These are phyloP conservation scores for Maudiozyma barnettii DNA, from an alignment of 805 yeast genomes.

Conservation along the genomic window DNA sequence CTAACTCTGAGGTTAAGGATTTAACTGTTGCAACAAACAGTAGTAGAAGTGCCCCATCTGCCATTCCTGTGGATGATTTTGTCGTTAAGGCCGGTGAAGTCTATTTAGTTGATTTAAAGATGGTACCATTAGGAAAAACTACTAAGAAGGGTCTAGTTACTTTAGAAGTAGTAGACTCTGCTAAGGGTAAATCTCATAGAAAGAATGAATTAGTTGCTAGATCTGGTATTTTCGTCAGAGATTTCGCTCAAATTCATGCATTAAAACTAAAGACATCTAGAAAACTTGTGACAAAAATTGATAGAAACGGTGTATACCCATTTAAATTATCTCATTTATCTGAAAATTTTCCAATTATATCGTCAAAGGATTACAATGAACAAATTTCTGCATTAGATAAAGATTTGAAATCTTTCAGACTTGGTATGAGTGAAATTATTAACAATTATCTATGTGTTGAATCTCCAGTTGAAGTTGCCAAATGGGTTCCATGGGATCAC, in stretches of 20 bases:
- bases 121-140: slow-evolving; percentile 55
- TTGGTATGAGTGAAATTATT: slow-evolving; percentile 71
- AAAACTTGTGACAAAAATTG: slow-evolving; percentile 58
- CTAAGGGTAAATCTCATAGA: slow-evolving; percentile 51
- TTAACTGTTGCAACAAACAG: slow-evolving; percentile 31
- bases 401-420: slow-evolving; percentile 52
- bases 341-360: slow-evolving; percentile 46
- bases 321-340: slow-evolving; percentile 74
- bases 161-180: slow-evolving; percentile 55
- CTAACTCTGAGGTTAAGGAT: slow-evolving; percentile 28
- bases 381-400: slow-evolving; percentile 36
- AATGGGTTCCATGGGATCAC: slow-evolving; percentile 61
- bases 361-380: slow-evolving; percentile 26
- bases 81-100: slow-evolving; percentile 73
- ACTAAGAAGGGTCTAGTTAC: slow-evolving; percentile 59
- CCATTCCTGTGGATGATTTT: slow-evolving; percentile 73
- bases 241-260: slow-evolving; percentile 71
- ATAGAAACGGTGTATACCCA: slow-evolving; percentile 79
- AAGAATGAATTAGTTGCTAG: slow-evolving; percentile 43
- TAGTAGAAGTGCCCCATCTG: slow-evolving; percentile 34
- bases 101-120: slow-evolving; percentile 70
- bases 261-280: slow-evolving; percentile 70
- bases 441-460: slow-evolving; percentile 72
- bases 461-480: slow-evolving; percentile 62
- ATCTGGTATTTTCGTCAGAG: slow-evolving; percentile 74